Evolutionary conservation across 495 filamentous ascomycete genomes (phyloP).

Genomic region (Ramalina intermedia): DNA sequence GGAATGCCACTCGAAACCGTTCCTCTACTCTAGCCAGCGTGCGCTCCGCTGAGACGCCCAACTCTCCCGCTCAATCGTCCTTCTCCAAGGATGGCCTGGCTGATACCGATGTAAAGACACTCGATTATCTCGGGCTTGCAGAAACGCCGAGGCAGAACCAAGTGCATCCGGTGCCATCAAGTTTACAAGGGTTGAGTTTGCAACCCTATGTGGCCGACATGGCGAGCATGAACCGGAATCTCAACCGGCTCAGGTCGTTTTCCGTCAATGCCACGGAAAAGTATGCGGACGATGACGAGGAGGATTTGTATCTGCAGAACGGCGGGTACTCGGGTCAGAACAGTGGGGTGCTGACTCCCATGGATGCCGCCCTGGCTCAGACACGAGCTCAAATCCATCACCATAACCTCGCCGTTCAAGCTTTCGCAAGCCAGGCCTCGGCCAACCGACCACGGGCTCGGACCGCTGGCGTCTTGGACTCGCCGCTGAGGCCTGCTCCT

Average conservation of each 20-base stretch:
- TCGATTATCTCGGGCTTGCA: constrained; percentile 90
- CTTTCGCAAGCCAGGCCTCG: constrained; percentile 70
- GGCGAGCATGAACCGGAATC: constrained; percentile 56
- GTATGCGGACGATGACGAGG: constrained; percentile 85
- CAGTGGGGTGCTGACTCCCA: constrained; percentile 55
- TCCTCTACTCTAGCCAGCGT: constrained; percentile 80
- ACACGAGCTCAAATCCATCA: constrained; percentile 85
- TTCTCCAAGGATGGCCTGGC: constrained; percentile 78
- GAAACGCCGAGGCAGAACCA: constrained; percentile 80
- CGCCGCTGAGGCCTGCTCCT: constrained; percentile 52
- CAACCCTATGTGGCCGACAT: constrained; percentile 68
- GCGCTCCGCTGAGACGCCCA: constrained; percentile 71
- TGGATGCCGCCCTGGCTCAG: constrained; percentile 59
- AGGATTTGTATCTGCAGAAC: constrained; percentile 42
- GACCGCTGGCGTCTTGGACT: constrained; percentile 80
- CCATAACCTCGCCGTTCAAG: constrained; percentile 87
- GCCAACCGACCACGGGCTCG: constrained; percentile 74
- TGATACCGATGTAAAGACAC: constrained; percentile 81
- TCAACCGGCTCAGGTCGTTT: constrained; percentile 86
- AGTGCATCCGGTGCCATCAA: constrained; percentile 50
- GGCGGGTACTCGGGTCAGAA: constrained; percentile 40
- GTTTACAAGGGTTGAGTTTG: constrained; percentile 40
- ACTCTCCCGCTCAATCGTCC: constrained; percentile 76
- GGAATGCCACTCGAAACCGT: constrained; percentile 60
- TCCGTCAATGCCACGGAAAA: constrained; percentile 98